Base-by-base conservation (phyloP, 305 asterid genomes). In the Plantago lanceolata region DNA sequence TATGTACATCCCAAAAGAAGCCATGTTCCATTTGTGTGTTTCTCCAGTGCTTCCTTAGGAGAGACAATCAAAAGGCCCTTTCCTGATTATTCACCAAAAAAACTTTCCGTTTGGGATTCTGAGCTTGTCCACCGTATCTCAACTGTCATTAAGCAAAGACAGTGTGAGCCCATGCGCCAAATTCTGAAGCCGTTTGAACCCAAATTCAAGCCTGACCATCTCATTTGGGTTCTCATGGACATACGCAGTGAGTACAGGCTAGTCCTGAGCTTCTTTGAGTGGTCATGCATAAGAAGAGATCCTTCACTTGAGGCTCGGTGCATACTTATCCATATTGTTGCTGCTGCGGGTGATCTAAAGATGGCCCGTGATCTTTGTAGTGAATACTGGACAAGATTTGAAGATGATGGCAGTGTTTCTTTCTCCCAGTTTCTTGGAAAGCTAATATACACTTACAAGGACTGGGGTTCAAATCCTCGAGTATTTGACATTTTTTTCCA, bases 281-380 rank as follows among this genome's bases (percentile, higher is more conserved):
- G 98, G 97, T 92, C 76, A 17, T 84, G 87, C 70, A 65, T 80
- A 64, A 79, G 84, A 67, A 82, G 89, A 70, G 73, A 75, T 51
- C 97, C 95, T 15, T 87, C 97, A 9, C 74, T 92, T 63, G 98
- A 92, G 73, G 94, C 86, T 50, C 73, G 87, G 69, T 92, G 98
- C 82, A 76, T 92, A 66, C 35, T 87, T 26, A 73, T 87, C 70
- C 98, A 92, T n/a, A 83, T 87, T 72, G 79, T 96, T 17, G 76
- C 70, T 62, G 84, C 91, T 59, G 81, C 89, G 47, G 76, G 78
- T 16, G 90, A 92, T 76, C 64, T 74, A 51, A 65, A 63, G 64
- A 68, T 56, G 70, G 90, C 84, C 58, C 73, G 54, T 17, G 68
- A 72, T 43, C 82, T 87, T 66, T 76, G 79, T 26, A 79, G 61